Evolutionary conservation across 1,284 basidiomycete species (phyloP).

Genomic region (Phellopilus nigrolimitatus): DNA sequence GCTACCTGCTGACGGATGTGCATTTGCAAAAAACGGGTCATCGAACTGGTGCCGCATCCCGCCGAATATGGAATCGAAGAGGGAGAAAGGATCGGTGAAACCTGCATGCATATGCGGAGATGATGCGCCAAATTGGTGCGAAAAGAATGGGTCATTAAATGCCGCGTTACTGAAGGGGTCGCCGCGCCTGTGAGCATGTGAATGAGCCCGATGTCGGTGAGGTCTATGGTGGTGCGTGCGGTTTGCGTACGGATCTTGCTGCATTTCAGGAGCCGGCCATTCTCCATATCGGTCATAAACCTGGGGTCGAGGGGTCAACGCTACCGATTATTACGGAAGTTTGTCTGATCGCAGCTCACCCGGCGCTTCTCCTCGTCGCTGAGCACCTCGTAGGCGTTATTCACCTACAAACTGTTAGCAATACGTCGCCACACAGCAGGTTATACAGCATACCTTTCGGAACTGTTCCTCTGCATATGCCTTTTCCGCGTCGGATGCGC

Average conservation of each 20-base stretch:
- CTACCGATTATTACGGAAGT: slow-evolving; percentile 30
- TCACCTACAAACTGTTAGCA: slow-evolving; percentile 28
- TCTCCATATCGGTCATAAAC: slow-evolving; percentile 65
- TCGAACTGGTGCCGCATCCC: slow-evolving; percentile 26
- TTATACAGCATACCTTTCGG: slow-evolving; percentile 33
- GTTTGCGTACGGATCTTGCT: slow-evolving; percentile 25
- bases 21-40: slow-evolving; percentile 30
- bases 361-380: slow-evolving; percentile 38
- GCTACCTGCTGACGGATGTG: not conserved
- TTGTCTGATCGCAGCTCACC: slow-evolving; percentile 26
- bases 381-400: slow-evolving; percentile 39
- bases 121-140: slow-evolving; percentile 25
- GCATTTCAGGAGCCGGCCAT: slow-evolving; percentile 59
- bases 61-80: slow-evolving; percentile 21
- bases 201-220: slow-evolving; percentile 28
- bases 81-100: slow-evolving; percentile 66
- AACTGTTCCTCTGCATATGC: slow-evolving; percentile 49
- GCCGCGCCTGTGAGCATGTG: slow-evolving; percentile 12
- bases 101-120: slow-evolving; percentile 27
- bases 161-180: slow-evolving; percentile 26
- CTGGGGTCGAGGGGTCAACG: slow-evolving; percentile 29
- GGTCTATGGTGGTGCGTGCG: slow-evolving; percentile 27
- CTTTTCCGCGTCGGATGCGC: slow-evolving; percentile 42
- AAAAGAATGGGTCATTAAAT: slow-evolving; percentile 32
- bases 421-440: not conserved